A percentile compares a stretch with the other conserved stretches of the same genome.
Conservation (phyloP, 768 basidiomycete genomes). For the Podaxis pistillaris region DNA sequence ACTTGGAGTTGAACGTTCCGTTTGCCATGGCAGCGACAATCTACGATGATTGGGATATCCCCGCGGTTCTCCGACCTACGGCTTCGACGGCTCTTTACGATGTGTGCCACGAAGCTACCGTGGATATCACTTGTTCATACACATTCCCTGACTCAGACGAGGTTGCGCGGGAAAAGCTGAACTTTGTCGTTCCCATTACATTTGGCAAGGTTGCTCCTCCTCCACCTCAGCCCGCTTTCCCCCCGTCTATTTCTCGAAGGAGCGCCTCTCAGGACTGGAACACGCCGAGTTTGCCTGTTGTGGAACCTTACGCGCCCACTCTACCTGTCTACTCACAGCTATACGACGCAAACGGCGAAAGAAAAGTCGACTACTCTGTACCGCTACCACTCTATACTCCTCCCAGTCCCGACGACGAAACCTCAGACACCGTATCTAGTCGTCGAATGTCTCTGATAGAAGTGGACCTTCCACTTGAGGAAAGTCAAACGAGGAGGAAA, state of each 20-base stretch:
- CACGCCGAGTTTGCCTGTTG: conserved; percentile 18
- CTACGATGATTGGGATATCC: conserved; percentile 39
- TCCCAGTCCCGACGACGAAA: conserved; percentile 4
- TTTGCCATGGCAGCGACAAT: conserved; percentile 32
- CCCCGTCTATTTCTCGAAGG: neutral
- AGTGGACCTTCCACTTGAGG: neutral
- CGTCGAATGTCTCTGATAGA: conserved; percentile 2
- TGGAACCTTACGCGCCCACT: conserved; percentile 19
- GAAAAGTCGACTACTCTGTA: conserved; percentile 62
- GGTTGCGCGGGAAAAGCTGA: conserved; percentile 32
- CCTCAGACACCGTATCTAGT: neutral
- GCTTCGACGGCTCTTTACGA: conserved; percentile 53
- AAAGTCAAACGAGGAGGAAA: neutral
- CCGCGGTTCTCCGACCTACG: conserved; percentile 41
- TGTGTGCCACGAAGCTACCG: conserved; percentile 50
- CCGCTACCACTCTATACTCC: conserved; percentile 68
- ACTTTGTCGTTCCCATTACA: conserved; percentile 48
- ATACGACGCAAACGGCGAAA: conserved; percentile 71
- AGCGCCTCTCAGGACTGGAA: neutral
- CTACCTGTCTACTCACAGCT: conserved; percentile 81
- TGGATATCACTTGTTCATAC: conserved; percentile 60
- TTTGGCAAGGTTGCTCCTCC: conserved; percentile 45
- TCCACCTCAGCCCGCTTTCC: conserved; percentile 18
- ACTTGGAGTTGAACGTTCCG: conserved; percentile 54
- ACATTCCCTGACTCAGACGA: conserved; percentile 37